A percentile compares a stretch with the other conserved stretches of the same genome.
phyloP scores from a whole-genome alignment of 108 stramenopile species.

The Tribonema minus region DNA sequence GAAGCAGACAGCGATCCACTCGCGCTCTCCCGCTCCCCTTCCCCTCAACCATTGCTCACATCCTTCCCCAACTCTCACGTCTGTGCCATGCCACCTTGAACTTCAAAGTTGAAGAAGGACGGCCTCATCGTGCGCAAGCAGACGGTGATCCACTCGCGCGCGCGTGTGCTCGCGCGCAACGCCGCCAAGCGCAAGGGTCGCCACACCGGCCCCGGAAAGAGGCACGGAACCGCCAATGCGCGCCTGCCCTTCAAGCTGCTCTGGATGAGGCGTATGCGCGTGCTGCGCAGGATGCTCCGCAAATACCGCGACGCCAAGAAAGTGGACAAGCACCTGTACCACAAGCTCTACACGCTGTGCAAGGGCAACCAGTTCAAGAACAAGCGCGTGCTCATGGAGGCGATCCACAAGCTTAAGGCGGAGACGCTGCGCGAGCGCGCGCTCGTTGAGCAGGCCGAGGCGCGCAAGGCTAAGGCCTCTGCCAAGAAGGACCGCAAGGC shows the following conservation, averaged over 20 bases:
- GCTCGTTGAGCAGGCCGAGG: slow-evolving; percentile 39
- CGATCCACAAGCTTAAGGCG: slow-evolving; percentile 96
- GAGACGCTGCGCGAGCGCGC: slow-evolving; percentile 76
- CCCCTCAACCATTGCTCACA: too few relatives aligned
- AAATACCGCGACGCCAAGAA: slow-evolving; percentile 99
- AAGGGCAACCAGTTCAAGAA: slow-evolving; percentile 99
- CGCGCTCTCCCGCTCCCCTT: too few relatives aligned
- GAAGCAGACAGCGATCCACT: slow-evolving; percentile 96
- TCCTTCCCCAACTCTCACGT: too few relatives aligned
- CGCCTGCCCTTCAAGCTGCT: slow-evolving; percentile 99
- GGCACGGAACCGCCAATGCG: slow-evolving; percentile 98
- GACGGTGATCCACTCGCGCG: slow-evolving; percentile 90
- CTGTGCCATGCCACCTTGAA: too few relatives aligned
- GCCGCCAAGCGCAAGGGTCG: slow-evolving; percentile 98
- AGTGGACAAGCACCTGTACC: slow-evolving; percentile 99
- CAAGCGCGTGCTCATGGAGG: slow-evolving; percentile 96
- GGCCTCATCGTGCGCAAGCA: slow-evolving; percentile 95
- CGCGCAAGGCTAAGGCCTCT: slow-evolving; percentile 25
- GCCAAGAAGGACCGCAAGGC: slow-evolving; percentile 44
- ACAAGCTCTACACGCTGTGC: slow-evolving; percentile 88
- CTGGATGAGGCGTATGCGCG: slow-evolving; percentile 98
- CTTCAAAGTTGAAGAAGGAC: slow-evolving; percentile 84
- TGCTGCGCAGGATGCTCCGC: slow-evolving; percentile 92
- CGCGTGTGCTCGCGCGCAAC: slow-evolving; percentile 77
- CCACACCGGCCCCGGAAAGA: slow-evolving; percentile 92